Evolutionary conservation across 129 eudicot genomes (phyloP).

Genomic region (Tagetes erecta): DNA sequence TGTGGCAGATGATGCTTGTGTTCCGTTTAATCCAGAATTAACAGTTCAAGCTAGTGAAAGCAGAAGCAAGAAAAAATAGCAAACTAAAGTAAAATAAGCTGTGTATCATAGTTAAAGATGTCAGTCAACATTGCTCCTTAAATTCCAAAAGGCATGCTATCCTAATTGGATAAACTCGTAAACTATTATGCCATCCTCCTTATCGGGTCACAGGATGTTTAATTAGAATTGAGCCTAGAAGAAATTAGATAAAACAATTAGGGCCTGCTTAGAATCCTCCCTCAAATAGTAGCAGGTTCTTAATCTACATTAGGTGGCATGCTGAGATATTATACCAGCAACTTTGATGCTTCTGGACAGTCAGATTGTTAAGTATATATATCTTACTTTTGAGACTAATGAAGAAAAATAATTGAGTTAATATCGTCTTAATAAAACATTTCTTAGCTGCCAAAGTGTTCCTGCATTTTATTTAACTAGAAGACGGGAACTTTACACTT

Average conservation of each 20-base stretch:
- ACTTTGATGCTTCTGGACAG: constrained; percentile 7
- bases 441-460: constrained; percentile 1
- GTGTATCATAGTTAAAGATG: background rate
- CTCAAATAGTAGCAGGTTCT: constrained; percentile 6
- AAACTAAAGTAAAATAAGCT: background rate
- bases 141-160: constrained; percentile 4
- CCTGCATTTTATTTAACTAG: background rate
- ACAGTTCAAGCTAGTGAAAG: background rate
- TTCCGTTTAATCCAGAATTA: constrained; percentile 2
- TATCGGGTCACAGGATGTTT: background rate
- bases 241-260: background rate
- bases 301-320: background rate
- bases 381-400: constrained; percentile 20
- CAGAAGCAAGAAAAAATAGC: background rate
- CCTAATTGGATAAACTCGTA: background rate
- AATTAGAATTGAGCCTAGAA: background rate
- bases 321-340: background rate
- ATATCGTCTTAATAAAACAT: constrained; percentile 13
- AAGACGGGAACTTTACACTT: background rate
- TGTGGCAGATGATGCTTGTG: background rate
- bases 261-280: background rate
- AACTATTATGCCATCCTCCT: background rate
- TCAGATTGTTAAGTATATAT: background rate
- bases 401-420: background rate
- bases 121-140: background rate